These are phyloP conservation scores for Eudorina sp. DNA, from an alignment of 139 green algal genomes.

Conservation along the genomic window DNA sequence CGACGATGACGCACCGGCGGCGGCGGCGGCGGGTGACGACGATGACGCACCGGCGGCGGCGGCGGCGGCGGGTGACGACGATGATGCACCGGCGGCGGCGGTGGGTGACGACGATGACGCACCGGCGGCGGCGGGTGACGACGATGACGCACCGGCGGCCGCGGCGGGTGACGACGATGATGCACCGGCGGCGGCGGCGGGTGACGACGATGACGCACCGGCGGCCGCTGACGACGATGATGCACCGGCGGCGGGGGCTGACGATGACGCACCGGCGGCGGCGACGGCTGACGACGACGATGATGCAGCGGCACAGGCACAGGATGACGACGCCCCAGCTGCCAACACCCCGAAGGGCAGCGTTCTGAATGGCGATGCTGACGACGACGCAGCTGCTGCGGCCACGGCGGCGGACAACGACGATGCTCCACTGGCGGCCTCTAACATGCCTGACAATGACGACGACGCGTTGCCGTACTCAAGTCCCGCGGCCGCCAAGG, in stretches of 20 bases:
- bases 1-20: not conserved
- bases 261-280: not conserved
- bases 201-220: not conserved
- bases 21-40: not conserved
- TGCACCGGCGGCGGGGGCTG: not conserved
- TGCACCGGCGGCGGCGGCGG: no score
- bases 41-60: not conserved
- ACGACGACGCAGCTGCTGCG: not conserved
- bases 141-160: not conserved
- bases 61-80: not conserved
- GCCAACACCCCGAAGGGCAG: not conserved
- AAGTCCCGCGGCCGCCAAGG: no score
- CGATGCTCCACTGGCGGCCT: no score
- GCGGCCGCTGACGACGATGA: not conserved
- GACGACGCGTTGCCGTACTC: no score
- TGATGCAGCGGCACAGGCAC: not conserved
- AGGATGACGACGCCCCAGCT: not conserved
- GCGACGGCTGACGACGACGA: not conserved
- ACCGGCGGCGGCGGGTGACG: no score
- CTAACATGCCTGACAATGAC: no score
- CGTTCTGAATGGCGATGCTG: not conserved
- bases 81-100: no score
- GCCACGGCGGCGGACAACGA: no score
- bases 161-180: not conserved
- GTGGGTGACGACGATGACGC: not conserved